phyloP scores from a whole-genome alignment of 371 early-diverging fungal genomes.

The Mucor mucedo region DNA sequence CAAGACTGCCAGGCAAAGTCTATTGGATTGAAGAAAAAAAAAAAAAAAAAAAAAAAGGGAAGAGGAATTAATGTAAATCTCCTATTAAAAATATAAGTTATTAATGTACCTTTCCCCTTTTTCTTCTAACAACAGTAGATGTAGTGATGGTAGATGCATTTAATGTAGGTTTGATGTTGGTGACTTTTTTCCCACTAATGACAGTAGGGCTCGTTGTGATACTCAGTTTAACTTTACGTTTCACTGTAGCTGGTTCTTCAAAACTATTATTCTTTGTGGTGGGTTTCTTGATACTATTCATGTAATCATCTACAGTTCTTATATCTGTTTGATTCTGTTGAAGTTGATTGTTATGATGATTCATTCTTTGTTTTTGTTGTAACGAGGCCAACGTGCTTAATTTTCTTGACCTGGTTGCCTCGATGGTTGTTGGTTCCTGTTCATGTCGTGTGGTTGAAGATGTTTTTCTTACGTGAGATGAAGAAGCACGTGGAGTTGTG shows the following conservation, averaged over 20 bases:
- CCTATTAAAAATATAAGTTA: constrained; percentile 6
- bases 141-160: neutral
- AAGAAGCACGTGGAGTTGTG: constrained; percentile 28
- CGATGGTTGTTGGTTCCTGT: neutral
- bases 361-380: constrained; percentile 16
- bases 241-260: neutral
- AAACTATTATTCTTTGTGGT: constrained; percentile 2
- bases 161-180: neutral
- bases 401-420: constrained; percentile 9
- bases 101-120: constrained; percentile 52
- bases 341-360: constrained; percentile 6
- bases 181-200: neutral
- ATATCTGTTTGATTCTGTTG: constrained; percentile 7
- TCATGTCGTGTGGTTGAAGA: neutral
- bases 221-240: constrained; percentile 30
- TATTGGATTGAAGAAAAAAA: constrained; percentile 8
- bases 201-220: constrained; percentile 21
- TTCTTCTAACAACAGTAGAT: constrained; percentile 23
- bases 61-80: neutral
- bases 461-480: constrained; percentile 23
- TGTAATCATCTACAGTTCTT: constrained; percentile 16
- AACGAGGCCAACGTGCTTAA: constrained; percentile 21
- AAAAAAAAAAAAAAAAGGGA: neutral
- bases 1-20: constrained; percentile 53
- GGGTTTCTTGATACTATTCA: constrained; percentile 25